Evolutionary conservation across 352 stramenopile species (phyloP), one percentile per base, ranked within the genome.

Genomic region (Phytophthora melonis): DNA sequence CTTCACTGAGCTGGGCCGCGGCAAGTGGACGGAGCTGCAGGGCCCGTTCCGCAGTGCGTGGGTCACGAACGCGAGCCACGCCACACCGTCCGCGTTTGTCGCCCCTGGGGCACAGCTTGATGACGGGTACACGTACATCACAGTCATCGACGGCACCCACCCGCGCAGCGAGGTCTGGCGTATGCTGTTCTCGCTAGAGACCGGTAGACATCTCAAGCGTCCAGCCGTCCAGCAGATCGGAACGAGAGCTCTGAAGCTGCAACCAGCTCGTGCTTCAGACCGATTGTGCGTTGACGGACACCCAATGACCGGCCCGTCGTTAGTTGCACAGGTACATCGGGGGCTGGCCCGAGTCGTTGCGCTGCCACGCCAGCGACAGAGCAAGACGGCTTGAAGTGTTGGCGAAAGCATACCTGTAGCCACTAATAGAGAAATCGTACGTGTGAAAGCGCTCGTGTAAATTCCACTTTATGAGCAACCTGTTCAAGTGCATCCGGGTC

Each of bases 71-170:
- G 69, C 77, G 9, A 80, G 70, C 18, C 78, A 88, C 63, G 68
- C 78, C 4, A 67, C 79, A 0, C 77, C 72, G 7, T 80, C 87
- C 16, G 70, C 68, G 34, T 66, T 84, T 58, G 63, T 87, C 5
- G 80, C 72, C 7, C 82, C 81, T 3, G 60, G 57, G 3, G 83
- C 81, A 2, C 56, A 77, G 21, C 57, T 81, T 13, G 72, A 89
- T 60, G 82, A 87, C 47, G 82, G 81, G 32, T 89, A 78, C 55
- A 75, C 79, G 19, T 77, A 88, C 69, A 68, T 88, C 32, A 74
- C 72, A 5, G 56, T 81, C 16, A 70, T 87, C 16, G 66, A 78
- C 34, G 78, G 68, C 8, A 58, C 39, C 16, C 54, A 65, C 5
- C 39, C 71, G 7, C 71, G 71, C 23, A 71, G 64, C 3, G 66